Percentiles rank a stretch among this genome's conserved stretches.
These are phyloP conservation scores for Nematocida homosporus DNA, from an alignment of 371 early-diverging fungal species.

Conservation along the genomic window DNA sequence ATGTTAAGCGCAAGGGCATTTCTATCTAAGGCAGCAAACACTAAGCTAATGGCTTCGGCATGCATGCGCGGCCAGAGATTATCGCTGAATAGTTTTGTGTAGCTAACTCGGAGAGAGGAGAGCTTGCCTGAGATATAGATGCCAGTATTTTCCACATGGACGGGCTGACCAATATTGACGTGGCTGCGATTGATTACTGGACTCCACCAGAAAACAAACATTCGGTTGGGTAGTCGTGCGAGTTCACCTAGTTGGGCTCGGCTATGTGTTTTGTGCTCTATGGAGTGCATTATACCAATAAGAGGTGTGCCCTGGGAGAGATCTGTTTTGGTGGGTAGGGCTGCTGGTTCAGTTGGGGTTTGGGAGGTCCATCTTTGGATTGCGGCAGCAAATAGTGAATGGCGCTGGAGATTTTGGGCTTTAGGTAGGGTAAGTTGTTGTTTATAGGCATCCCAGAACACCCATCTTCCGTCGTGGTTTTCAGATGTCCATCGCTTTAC, in stretches of 20 bases:
- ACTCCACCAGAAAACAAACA: slow-evolving; percentile 98
- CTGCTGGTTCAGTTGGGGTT: background rate
- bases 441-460: slow-evolving; percentile 16
- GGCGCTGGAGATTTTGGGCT: background rate
- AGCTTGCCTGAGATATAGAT: slow-evolving; percentile 99
- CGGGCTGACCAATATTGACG: slow-evolving; percentile 97
- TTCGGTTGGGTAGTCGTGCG: slow-evolving; percentile 97
- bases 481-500: slow-evolving; percentile 36
- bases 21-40: slow-evolving; percentile 73
- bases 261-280: slow-evolving; percentile 81
- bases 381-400: background rate
- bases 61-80: slow-evolving; percentile 98
- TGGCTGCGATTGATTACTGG: slow-evolving; percentile 93
- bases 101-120: slow-evolving; percentile 91
- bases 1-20: slow-evolving; percentile 61
- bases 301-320: background rate
- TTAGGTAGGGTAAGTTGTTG: background rate
- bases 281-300: slow-evolving; percentile 11
- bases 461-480: slow-evolving; percentile 44
- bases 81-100: slow-evolving; percentile 95
- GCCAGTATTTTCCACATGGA: slow-evolving; percentile 92
- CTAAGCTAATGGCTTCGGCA: slow-evolving; percentile 73
- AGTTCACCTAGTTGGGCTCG: slow-evolving; percentile 94
- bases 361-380: background rate
- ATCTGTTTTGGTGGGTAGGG: background rate